Base-by-base conservation (phyloP, 371 early-diverging fungal genomes). In the Amoeboaphelidium protococcarum region DNA sequence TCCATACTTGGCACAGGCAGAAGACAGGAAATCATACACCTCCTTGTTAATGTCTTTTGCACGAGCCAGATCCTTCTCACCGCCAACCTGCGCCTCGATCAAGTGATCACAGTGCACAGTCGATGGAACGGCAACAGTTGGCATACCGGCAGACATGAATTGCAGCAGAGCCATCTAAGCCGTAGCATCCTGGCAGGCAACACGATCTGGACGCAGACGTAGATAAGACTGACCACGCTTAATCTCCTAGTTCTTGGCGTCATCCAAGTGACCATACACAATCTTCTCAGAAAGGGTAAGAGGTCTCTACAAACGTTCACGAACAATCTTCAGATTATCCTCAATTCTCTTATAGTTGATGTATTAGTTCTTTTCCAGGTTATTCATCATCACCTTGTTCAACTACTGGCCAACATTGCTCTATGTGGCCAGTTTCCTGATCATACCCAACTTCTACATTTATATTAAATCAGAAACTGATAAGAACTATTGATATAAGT, bases 101-200 rank as follows among this genome's bases (percentile, higher is more conserved):
- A 89, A 72, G 56, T 89, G 89, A 55, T 89, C 89, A 56, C 89
- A 88, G 58, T 86, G 87, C 50, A 88, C 76, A 12, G 82, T 80
- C 26, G 79, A 67, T 31, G 89, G 89, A 13, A 88, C 84, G 40
- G 82, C 79, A 6, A 80, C 78, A 23, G 75, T 73, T 24, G 74
- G 69, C 66, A 82, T 75, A 44, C 77, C 76, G 31, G 85, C 76
- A 23, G 80, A 69, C 87, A 86, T 85, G 63, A 89, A 89, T 52
- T 88, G 89, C 16, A 88, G 61, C 47, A 88, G 64, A 13, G 87
- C 89, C 80, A 82, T 88, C 58, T 87, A 89, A 48, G 90, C 91
- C 46, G 91, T 89, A 47, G 92, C 91, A 63, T 50, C 50, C 24
- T 49, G 49, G 16, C 25, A 31, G 13, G 49, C 49, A 41, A 49